Base-by-base conservation (phyloP, 345 rosid genomes). In the Bruguiera sexangula region DNA sequence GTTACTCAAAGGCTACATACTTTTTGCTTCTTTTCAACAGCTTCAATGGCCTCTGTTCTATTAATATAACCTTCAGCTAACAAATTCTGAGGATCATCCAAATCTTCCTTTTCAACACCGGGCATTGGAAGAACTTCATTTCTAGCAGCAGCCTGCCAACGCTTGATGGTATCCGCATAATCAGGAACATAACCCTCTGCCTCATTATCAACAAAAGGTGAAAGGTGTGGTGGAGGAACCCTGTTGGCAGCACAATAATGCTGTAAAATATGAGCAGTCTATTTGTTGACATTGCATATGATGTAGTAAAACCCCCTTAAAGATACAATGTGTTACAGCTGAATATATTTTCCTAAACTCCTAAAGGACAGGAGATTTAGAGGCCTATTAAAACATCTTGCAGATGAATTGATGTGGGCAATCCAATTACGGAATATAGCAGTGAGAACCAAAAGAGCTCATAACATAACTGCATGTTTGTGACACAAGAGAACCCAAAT, bases 131-230 rank as follows among this genome's bases (percentile, higher is more conserved):
- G 92, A 68, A 95, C 82, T 70, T 89, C 92, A 50, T 74, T 87
- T 78, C 75, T 85, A 48, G 93, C 87, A 71, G 97, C 97, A 79
- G 93, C 85, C 83, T 88, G 88, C 75, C 88, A 75, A 70, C 83
- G 81, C 69, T 81, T 85, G 60, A 92, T 87, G 60, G 89, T 85
- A 79, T 86, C 94, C 11, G 96, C 97, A 75, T 89, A 92, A 30
- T 95, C 97, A 65, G 99, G 99, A 60, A 83, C 79, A 67, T 92
- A 95, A 50, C 97, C 97, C 78, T 89, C 99, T 55, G 83, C 91
- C 77, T 90, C 96, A 43, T 92, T 84, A 80, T 92, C 87, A 59
- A 95, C 91, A 82, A 92, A 92, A 31, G 99, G 96, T 15, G 96
- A 87, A 67, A 92, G 77, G 72, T 90, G 99, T 1, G 99, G 97